Conservation (phyloP, 1,284 basidiomycete species). For the Pseudomicrostroma phylloplanum region DNA sequence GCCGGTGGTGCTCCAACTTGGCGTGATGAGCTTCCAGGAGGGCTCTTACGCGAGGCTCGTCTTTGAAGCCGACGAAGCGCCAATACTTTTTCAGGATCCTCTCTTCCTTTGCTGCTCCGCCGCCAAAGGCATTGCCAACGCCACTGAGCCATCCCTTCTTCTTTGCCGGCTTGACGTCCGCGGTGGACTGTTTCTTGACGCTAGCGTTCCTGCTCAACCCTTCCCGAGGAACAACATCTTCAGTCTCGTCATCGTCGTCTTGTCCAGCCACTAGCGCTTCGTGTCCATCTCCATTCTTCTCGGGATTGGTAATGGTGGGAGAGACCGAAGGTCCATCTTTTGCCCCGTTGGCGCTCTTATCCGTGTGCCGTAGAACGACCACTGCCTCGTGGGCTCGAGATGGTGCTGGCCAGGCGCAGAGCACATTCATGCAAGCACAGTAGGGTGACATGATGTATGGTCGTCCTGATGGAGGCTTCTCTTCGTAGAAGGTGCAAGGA, state of each 20-base stretch:
- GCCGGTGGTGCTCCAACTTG: slow-evolving; percentile 13
- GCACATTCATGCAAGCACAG: slow-evolving; percentile 52
- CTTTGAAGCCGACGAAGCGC: slow-evolving; percentile 51
- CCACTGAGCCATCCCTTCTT: slow-evolving; percentile 40
- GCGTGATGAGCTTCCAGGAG: slow-evolving; percentile 36
- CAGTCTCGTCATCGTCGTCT: slow-evolving; percentile 32
- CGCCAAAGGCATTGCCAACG: slow-evolving; percentile 18
- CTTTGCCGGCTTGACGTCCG: slow-evolving; percentile 20
- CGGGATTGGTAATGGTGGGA: slow-evolving; percentile 17
- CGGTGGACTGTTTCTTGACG: slow-evolving; percentile 10
- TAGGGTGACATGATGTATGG: slow-evolving; percentile 54
- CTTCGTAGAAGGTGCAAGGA: slow-evolving; percentile 39
- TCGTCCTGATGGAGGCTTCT: slow-evolving; percentile 48
- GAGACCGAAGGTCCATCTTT: slow-evolving; percentile 14
- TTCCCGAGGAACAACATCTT: slow-evolving; percentile 51
- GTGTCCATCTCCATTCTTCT: slow-evolving; percentile 23
- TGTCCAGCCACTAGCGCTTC: slow-evolving; percentile 18
- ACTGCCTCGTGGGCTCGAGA: slow-evolving; percentile 48
- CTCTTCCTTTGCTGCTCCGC: slow-evolving; percentile 31
- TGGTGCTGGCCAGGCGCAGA: slow-evolving; percentile 52
- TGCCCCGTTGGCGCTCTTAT: slow-evolving; percentile 8
- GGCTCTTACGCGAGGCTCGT: slow-evolving; percentile 37
- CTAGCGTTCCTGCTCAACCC: slow-evolving; percentile 23
- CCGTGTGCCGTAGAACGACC: slow-evolving; percentile 44
- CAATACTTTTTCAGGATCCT: slow-evolving; percentile 49